Conservation (phyloP, 179 eudicot species). For the Silene coronaria region DNA sequence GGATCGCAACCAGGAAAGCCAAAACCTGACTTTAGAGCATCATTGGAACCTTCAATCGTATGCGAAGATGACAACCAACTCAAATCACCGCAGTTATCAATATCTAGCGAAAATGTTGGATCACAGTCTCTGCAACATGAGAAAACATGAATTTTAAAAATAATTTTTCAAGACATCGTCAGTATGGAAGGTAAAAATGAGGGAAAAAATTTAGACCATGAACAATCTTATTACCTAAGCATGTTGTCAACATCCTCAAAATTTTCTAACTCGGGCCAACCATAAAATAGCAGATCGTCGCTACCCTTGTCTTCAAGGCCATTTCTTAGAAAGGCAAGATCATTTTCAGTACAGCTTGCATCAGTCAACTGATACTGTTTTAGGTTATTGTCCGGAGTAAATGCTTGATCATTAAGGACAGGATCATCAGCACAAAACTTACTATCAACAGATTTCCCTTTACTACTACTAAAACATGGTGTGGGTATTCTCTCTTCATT, state of each 20-base stretch:
- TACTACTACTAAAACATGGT: conserved; percentile 34
- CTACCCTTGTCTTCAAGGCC: conserved; percentile 45
- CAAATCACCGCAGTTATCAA: conserved; percentile 49
- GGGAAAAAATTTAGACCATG: not conserved
- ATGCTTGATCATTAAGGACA: conserved; percentile 31
- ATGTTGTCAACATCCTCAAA: conserved; percentile 91
- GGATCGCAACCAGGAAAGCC: conserved; percentile 40
- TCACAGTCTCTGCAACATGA: conserved; percentile 61
- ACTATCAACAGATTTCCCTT: conserved; percentile 23
- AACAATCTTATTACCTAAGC: conserved; percentile 53
- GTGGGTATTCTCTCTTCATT: conserved; percentile 30
- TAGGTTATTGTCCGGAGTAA: conserved; percentile 38
- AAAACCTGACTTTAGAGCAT: conserved; percentile 37
- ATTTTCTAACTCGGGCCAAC: conserved; percentile 79
- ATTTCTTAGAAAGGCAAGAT: conserved; percentile 43
- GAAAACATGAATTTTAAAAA: conserved; percentile 8
- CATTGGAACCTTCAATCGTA: conserved; percentile 52
- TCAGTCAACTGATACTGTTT: conserved; percentile 41
- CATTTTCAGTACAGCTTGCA: conserved; percentile 42
- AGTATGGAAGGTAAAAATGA: not conserved
- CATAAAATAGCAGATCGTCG: conserved; percentile 55
- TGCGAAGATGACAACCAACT: conserved; percentile 69
- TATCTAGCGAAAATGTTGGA: conserved; percentile 65
- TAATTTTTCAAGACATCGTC: not conserved
- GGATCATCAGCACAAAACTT: conserved; percentile 35